Evolutionary conservation across 495 filamentous ascomycete species (phyloP), one percentile per base, ranked within the genome.

Genomic region (Baudoinia panamericana): DNA sequence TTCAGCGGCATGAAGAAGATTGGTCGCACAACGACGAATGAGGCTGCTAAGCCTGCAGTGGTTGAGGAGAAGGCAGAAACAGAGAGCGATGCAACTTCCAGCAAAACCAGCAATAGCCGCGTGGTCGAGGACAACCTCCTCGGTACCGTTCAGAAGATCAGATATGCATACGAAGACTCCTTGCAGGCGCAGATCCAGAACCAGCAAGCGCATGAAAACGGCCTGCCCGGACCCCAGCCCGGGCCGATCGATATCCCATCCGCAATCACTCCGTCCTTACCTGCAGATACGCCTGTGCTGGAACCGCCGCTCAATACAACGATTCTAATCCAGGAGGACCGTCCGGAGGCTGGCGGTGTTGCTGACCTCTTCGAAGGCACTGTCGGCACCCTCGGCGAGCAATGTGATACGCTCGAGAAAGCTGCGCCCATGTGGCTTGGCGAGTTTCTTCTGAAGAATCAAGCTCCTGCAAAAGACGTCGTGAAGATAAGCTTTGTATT

Each of bases 271-370:
- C 90, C 92, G 0, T 87, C 82, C 53, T 58, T 80, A 5, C 75
- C 81, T 2, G 82, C 68, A 45, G 90, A 97, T 50, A 92, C 90
- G 1, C 90, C 90, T 0, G 73, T 82, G 18, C 59, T 97, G 16
- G 76, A 83, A 43, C 78, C 81, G 13, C 90, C 90, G 0, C 55
- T 73, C 15, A 72, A 73, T 15, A 93, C 84, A 13, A 82, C 77
- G 17, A 80, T 97, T 23, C 82, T 96, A 31, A 84, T 97, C 36
- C 92, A 97, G 57, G 90, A 96, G 56, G 92, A 97, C 54, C 79
- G 81, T 0, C 75, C 74, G 7, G 79, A 80, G 52, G 82, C 81
- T 24, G 90, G 87, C 21, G 90, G 90, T 32, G 87, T 86, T 34
- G 80, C 82, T 19, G 90, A 96, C 64, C 64, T 96, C 4, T 96